Evolutionary conservation across 1,284 basidiomycete genomes (phyloP), one percentile per base, ranked within the genome.

Genomic region (Cryptococcus sp.): DNA sequence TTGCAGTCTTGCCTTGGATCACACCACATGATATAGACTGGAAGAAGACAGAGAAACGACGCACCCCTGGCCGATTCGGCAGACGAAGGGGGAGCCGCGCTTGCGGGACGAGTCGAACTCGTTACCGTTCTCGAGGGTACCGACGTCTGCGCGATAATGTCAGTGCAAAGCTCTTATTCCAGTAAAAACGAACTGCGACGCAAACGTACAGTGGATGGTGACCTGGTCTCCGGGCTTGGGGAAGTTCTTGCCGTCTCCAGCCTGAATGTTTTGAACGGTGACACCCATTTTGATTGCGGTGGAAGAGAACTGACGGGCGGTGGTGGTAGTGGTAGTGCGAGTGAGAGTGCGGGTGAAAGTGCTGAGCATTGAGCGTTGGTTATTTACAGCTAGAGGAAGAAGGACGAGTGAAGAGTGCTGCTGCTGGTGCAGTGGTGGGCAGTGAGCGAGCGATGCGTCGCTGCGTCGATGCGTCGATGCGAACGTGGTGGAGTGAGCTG

Each of bases 41-140:
- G n/a, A n/a, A 19, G 42, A 45, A 45, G 42, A 45, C 4, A 13
- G 17, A 39, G 22, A 46, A 15, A 50, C 61, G 52, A 50, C 61
- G 52, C 49, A 62, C 61, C 61, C 61, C 35, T 56, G 51, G 25
- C 69, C 90, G 66, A 94, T 93, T 71, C 83, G 74, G 22, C 89
- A 91, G 70, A 81, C 75, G 78, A 93, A 93, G 3, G 90, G 85
- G 49, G 65, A 57, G 67, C 72, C 72, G 58, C 80, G 77, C 72
- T 81, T 78, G 58, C 78, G 71, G 55, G 79, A 80, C 52, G 78
- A 79, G 71, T 80, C 79, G 61, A 80, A 80, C 70, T 78, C 78
- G 72, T 70, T 70, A 54, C 78, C 79, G 69, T 79, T 75, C 41
- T 68, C 69, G 63, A 80, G 74, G 61, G 76, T 79, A 52, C 79